Evolutionary conservation across 2,329 filamentous ascomycete species (phyloP), one percentile per base, ranked within the genome.

Genomic region (Rugonectria rugulosa): DNA sequence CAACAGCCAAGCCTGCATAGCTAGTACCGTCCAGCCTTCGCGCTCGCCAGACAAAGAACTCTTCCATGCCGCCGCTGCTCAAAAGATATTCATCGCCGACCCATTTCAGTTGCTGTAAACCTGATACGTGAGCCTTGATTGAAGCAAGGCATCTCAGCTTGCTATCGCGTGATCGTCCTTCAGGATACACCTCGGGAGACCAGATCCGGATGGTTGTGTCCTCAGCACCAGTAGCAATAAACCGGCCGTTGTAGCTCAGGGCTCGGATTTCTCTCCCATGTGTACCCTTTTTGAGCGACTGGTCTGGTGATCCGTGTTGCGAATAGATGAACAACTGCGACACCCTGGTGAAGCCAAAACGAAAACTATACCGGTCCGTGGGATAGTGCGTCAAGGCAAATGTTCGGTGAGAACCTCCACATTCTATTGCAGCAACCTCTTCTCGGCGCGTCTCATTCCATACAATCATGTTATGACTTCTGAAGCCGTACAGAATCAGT

Each of bases 231-330:
- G 81, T 97, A 79, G 67, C 88, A 12, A 85, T 59, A 49, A 77
- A 80, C 24, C 70, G 66, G 3, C 72, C 70, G 41, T 71, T 73
- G 9, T 72, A 74, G 36, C 74, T 77, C 10, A 82, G 68, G 69
- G 66, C 89, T 80, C 70, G 77, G 63, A 98, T 90, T 73, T 99
- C 95, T 50, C 95, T 81, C 0, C 95, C 95, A 72, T 99, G 95
- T 1, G 86, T 86, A 6, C 95, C 94, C 1, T 74, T 64, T 60
- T 88, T 86, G 11, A 96, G 69, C 75, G 84, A 62, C 69, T 77
- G 66, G 54, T 78, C 72, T 2, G 69, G 54, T 2, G 71, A 61
- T 7, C 53, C 67, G 4, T 64, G 56, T 62, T 83, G 79, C 14
- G 76, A 76, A 67, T 78, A 78, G n/a, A 84, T 65, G 45, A 73